These are phyloP conservation scores for Apiotrichum sp. DNA, from an alignment of 1,284 basidiomycete species.

Conservation along the genomic window DNA sequence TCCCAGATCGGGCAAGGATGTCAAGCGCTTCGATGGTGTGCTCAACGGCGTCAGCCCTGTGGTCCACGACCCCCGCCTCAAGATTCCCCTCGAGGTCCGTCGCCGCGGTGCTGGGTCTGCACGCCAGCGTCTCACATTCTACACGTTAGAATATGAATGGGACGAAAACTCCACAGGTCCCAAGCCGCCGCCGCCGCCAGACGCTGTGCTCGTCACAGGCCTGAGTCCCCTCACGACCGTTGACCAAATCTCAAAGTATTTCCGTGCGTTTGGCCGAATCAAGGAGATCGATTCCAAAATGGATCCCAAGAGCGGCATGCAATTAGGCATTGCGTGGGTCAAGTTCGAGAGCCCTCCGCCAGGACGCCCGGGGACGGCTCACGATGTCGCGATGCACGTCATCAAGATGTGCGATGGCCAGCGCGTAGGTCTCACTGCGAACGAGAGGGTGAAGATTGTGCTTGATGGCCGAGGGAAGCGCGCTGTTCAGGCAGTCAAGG, in stretches of 20 bases:
- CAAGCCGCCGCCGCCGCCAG: conserved; percentile 60
- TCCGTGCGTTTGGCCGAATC: conserved; percentile 63
- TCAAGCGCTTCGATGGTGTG: conserved; percentile 38
- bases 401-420: conserved; percentile 44
- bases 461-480: conserved; percentile 48
- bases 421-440: conserved; percentile 37
- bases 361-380: conserved; percentile 25
- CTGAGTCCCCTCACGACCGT: conserved; percentile 67
- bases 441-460: conserved; percentile 43
- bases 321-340: conserved; percentile 76
- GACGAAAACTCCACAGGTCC: conserved; percentile 68
- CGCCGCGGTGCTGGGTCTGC: conserved; percentile 26
- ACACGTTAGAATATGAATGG: conserved; percentile 51
- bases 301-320: conserved; percentile 70
- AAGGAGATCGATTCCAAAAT: conserved; percentile 70
- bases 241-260: conserved; percentile 61
- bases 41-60: conserved; percentile 23
- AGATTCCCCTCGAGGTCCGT: conserved; percentile 18
- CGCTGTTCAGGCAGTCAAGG: conserved; percentile 44
- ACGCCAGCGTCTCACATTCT: conserved; percentile 26
- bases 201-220: conserved; percentile 64
- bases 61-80: conserved; percentile 32
- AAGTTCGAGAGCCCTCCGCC: conserved; percentile 52
- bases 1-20: conserved; percentile 14
- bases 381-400: conserved; percentile 45